A percentile compares a stretch with the other conserved stretches of the same genome.
Evolutionary conservation across 495 filamentous ascomycete species (phyloP).

Genomic region (Letharia lupina): DNA sequence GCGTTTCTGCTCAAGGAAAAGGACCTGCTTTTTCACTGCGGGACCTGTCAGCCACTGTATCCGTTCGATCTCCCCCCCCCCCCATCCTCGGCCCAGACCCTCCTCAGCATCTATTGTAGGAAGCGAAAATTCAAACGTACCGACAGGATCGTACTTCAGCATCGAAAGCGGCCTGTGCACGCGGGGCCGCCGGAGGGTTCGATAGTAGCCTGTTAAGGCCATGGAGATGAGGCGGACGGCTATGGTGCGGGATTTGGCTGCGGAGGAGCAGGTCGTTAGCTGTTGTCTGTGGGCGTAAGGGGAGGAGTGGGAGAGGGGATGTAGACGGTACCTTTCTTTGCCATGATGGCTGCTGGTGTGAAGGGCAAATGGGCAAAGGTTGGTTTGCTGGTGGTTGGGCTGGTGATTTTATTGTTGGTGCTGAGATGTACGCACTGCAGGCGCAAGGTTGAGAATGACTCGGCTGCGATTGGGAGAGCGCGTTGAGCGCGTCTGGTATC

Average conservation of each 20-base stretch:
- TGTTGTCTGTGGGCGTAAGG: not conserved
- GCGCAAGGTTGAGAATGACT: not conserved
- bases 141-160: constrained; percentile 98
- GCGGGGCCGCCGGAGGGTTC: constrained; percentile 76
- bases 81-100: not conserved
- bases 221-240: constrained; percentile 92
- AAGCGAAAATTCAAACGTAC: constrained; percentile 45
- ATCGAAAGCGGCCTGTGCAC: constrained; percentile 78
- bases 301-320: not conserved
- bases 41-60: not conserved
- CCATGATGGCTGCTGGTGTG: constrained; percentile 1
- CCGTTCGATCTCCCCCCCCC: not conserved
- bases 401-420: not conserved
- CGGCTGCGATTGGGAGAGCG: not conserved
- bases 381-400: not conserved
- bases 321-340: constrained; percentile 7
- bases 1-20: constrained; percentile 87
- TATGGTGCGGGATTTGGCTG: constrained; percentile 88
- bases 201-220: constrained; percentile 97
- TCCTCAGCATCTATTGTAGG: not conserved
- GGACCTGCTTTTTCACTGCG: constrained; percentile 73
- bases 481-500: not conserved
- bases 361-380: not conserved
- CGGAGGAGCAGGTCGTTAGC: not conserved
- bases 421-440: not conserved